Evolutionary conservation across 805 yeast species (phyloP), one percentile per base, ranked within the genome.

Genomic region (Nakazawaea anatomiae): DNA sequence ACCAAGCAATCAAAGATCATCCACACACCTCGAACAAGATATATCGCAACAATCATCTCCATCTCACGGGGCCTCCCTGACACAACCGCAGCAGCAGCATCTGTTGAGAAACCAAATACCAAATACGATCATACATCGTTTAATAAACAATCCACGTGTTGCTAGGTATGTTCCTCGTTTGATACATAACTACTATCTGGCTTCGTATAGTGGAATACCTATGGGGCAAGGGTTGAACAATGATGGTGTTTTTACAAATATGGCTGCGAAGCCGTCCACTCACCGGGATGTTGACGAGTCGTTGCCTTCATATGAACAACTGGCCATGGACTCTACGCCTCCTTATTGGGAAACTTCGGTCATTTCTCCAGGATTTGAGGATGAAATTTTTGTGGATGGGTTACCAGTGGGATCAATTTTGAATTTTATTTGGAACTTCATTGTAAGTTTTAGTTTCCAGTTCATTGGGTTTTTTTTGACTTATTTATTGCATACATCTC

Each of bases 281-380:
- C 61, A 65, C 14, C 62, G 64, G 40, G 66, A 71, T 9, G 6
- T 34, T 9, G 91, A 85, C 53, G 72, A 72, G 34, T 85, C 88
- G 39, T 77, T 82, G 25, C 98, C 98, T 3, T 75, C 96, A 0
- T 94, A 94, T 68, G 97, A 89, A 51, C 98, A 91, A 63, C 98
- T 96, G 0, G 89, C 96, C 0, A 86, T 89, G 3, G 99, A 94
- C 64, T 80, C 94, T 12, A 82, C 95, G 0, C 99, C 99, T 0
- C 96, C 96, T 39, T 94, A 94, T 67, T 94, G 97, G 96, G 99
- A 94, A 66, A 81, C 91, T 6, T 80, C 94, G 0, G 82, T 89
- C 41, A 76, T 90, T 62, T 79, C 89, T 5, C 87, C 96, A 5
- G 89, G 85, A 7, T 84, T 80, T 59, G 83, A 80, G 51, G 97